Conservation (phyloP, 176 grass and related monocot species). For the Cenchrus americanus region DNA sequence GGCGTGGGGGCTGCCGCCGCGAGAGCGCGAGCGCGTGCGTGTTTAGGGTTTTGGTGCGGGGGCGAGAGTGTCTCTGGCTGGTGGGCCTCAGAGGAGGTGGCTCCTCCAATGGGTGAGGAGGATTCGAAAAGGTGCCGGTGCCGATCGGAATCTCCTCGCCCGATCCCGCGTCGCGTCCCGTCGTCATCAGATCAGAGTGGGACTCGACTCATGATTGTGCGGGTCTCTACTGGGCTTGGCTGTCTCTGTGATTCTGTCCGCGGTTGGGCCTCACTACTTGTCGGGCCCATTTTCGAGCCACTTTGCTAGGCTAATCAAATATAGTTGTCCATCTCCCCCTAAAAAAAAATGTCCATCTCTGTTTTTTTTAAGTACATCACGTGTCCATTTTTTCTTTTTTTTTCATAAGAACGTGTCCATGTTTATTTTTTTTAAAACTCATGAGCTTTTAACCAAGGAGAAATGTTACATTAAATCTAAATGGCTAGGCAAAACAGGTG, state of each 20-base stretch:
- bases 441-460: too few species aligned
- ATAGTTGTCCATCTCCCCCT: too few species aligned
- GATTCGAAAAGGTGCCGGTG: background rate
- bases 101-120: background rate
- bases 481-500: too few species aligned
- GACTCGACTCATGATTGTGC: background rate
- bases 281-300: background rate
- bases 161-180: background rate
- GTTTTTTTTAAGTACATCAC: too few species aligned
- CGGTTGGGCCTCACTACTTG: background rate
- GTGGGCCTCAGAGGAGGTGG: background rate
- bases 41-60: constrained; percentile 47
- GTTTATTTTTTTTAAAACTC: too few species aligned
- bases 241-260: background rate
- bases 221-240: background rate
- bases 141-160: background rate
- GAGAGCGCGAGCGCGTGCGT: background rate
- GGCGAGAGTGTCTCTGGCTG: background rate
- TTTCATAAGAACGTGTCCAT: too few species aligned
- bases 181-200: too few species aligned
- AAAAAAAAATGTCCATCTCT: too few species aligned
- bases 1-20: background rate
- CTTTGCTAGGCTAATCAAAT: too few species aligned
- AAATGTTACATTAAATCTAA: too few species aligned
- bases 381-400: too few species aligned